Base-by-base conservation (phyloP, 306 rosid genomes). In the Acacia confusa region DNA sequence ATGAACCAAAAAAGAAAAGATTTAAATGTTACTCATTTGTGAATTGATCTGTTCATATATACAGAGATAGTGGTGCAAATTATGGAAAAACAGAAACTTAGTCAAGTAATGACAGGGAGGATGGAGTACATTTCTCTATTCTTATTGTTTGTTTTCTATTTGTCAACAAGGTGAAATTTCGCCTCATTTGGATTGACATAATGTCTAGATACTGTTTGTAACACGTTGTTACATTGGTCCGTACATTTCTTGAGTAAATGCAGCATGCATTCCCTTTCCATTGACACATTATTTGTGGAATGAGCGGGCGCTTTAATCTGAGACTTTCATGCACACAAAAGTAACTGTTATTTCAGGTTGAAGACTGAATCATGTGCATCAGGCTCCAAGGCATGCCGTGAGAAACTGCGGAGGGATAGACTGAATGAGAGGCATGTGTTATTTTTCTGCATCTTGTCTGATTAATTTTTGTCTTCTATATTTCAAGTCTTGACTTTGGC, bases 401-500 rank as follows among this genome's bases (percentile, higher is more conserved):
- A 95, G 90, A 95, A 95, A 90, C 25, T 89, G 82, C 87, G 99
- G 66, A 89, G 99, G 91, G 94, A 95, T 70, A 90, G 86, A 77
- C 87, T 95, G 36, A 95, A 95, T 81, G 98, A 95, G 87, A 95
- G 95, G 99, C 88, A 91, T 77, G 86, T 43, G 84, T 43, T 82
- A 75, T 83, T 78, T 76, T 61, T 74, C 75, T 71, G 75, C 78
- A 57, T 76, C 58, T 76, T 79, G 41, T 84, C 16, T 79, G 75
- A 82, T 75, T 87, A 58, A 76, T 24, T 82, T 52, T 71, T 79
- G 71, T 60, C 69, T 82, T 82, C 81, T 60, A 76, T 72, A 79
- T 84, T 82, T 82, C 73, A 66, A 63, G 55, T 80, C 80, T 75
- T 48, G 78, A 74, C 81, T 78, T 84, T 92, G 87, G 34, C 77